phyloP scores from a whole-genome alignment of 768 basidiomycete genomes.

The Phaffia australis region DNA sequence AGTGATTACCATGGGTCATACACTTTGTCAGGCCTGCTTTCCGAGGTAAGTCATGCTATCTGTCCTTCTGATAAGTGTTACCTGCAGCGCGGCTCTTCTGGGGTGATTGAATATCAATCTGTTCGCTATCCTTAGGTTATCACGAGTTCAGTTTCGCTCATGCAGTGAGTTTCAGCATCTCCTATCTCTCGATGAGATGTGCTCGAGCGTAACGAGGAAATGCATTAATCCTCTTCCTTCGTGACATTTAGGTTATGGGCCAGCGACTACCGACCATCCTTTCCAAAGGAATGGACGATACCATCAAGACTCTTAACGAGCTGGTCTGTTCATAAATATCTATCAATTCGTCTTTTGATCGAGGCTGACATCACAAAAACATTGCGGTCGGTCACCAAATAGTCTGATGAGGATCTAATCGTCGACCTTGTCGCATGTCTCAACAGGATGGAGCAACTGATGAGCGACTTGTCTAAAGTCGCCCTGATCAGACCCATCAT shows the following conservation, averaged over 20 bases:
- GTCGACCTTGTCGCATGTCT: slow-evolving; percentile 76
- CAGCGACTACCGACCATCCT: slow-evolving; percentile 90
- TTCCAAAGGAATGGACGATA: slow-evolving; percentile 89
- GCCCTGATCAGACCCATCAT: slow-evolving; percentile 74
- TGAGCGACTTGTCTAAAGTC: slow-evolving; percentile 61
- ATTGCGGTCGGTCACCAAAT: not conserved
- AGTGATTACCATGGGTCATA: too few species aligned
- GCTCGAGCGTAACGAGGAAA: not conserved
- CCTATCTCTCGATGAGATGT: not conserved
- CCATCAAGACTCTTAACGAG: slow-evolving; percentile 76
- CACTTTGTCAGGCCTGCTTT: too few species aligned
- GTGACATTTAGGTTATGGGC: slow-evolving; percentile 49
- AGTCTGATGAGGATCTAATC: slow-evolving; percentile 69
- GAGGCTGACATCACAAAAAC: too few species aligned
- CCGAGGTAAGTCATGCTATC: too few species aligned
- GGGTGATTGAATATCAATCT: not conserved
- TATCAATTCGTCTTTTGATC: too few species aligned
- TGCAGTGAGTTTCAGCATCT: slow-evolving; percentile 23
- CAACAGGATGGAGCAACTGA: slow-evolving; percentile 78
- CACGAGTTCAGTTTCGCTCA: slow-evolving; percentile 41
- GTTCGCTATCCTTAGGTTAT: slow-evolving; percentile 37
- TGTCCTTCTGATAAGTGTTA: too few species aligned
- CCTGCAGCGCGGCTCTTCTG: too few species aligned
- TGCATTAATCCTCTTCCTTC: not conserved
- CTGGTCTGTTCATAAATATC: slow-evolving; percentile 28